Evolutionary conservation across 2,329 filamentous ascomycete genomes (phyloP), one percentile per base, ranked within the genome.

Genomic region (Aschersonia sp.): DNA sequence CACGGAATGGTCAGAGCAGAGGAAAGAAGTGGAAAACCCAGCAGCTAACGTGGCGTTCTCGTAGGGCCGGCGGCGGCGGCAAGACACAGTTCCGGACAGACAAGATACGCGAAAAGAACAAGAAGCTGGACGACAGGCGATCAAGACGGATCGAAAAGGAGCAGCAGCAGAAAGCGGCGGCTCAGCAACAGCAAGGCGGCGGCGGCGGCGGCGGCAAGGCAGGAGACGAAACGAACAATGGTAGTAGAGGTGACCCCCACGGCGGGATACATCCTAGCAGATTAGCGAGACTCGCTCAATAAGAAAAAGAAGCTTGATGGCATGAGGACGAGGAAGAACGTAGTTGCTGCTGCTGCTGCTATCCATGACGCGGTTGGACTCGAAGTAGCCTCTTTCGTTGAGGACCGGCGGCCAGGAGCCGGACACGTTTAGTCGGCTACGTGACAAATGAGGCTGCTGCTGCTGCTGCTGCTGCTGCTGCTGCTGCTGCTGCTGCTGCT

Each of bases 81-180:
- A 94, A 88, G 63, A 86, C 79, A 43, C 73, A 80, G 53, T 67
- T 73, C 48, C 74, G 90, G 53, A 79, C 76, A 59, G 75, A 81
- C 49, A 92, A 89, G 69, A 87, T 97, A 63, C 73, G 77, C 58
- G 75, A 75, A 49, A 95, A 95, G 76, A 95, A 97, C 68, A 71
- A 76, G 58, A 90, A 89, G 67, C 74, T 95, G 45, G 77, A 86
- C 55, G 87, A 84, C 58, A 72, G 77, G 63, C 68, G 75, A 41
- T 58, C 63, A 43, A 66, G 72, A 54, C 63, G 73, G 37, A 68
- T 72, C 32, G 63, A 70, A 54, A 66, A 67, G 49, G 67, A 73
- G 62, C 22, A 69, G 67, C 60, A 60, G 55, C 47, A 59, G 56
- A 51, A 66, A 66, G 55, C 52, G 53, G 22, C 22, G 22, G 22